These are phyloP conservation scores for Scheffersomyces quercinus DNA, from an alignment of 1,139 yeast species.

Conservation along the genomic window DNA sequence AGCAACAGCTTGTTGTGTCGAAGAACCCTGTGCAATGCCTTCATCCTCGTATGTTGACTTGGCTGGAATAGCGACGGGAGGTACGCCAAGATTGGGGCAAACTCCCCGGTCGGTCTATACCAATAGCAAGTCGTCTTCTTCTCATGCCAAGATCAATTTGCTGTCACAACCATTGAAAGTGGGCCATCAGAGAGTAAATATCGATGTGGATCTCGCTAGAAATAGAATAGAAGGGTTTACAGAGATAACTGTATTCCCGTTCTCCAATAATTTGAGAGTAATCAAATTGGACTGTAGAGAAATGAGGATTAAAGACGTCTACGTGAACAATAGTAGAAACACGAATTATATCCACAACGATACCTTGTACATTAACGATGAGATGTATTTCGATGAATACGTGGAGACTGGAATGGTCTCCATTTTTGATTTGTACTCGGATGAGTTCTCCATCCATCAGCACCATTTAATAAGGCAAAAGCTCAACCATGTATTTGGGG, in stretches of 20 bases:
- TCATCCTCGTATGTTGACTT: conserved; percentile 18
- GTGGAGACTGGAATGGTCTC: conserved; percentile 26
- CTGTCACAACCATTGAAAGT: conserved; percentile 49
- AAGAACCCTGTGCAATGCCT: conserved; percentile 16
- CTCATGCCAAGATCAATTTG: conserved; percentile 22
- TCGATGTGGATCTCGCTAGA: conserved; percentile 64
- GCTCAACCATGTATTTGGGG: conserved; percentile 61
- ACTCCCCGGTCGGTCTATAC: too few species aligned
- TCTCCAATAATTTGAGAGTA: conserved; percentile 55
- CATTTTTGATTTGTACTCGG: conserved; percentile 45
- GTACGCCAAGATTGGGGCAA: too few species aligned
- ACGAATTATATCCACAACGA: conserved; percentile 41
- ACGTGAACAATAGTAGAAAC: conserved; percentile 50
- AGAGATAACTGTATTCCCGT: conserved; percentile 77
- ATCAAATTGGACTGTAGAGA: conserved; percentile 83
- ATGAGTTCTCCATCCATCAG: conserved; percentile 51
- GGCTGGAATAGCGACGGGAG: conserved; percentile 4
- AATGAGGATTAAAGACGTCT: conserved; percentile 61
- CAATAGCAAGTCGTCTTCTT: conserved; percentile 14
- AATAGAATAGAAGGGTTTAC: conserved; percentile 69
- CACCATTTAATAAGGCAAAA: conserved; percentile 67
- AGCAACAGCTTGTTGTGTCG: too few species aligned
- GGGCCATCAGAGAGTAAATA: conserved; percentile 67
- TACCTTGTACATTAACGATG: conserved; percentile 40
- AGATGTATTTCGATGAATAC: conserved; percentile 23